Base-by-base conservation (phyloP, 2,329 filamentous ascomycete genomes). In the Cladosporium oxysporum region DNA sequence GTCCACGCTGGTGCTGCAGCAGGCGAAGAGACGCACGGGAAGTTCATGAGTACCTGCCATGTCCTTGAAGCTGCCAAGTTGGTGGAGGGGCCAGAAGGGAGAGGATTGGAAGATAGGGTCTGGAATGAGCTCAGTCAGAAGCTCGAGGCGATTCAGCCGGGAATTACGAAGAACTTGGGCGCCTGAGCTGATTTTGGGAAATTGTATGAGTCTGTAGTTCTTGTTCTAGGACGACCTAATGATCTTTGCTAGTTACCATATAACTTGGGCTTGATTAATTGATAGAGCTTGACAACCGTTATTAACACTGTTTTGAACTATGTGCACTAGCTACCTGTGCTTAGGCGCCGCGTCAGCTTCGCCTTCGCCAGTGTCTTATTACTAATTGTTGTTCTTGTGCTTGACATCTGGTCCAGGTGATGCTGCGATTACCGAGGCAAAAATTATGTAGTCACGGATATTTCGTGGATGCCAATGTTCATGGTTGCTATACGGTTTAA, bases 101-200 rank as follows among this genome's bases (percentile, higher is more conserved):
- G 71, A 61, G 71, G 72, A 65, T 57, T 76, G 59, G 78, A 80
- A 71, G 69, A 70, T 60, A 68, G 74, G 57, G 75, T 81, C 0
- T 82, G 79, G 80, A 66, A 67, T 3, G 80, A 83, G 70, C 58
- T 83, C 69, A 69, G 66, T 5, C 71, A 58, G 31, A 78, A 77
- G 67, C 68, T 83, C 65, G 77, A 82, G 68, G 65, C 58, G 1
- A 79, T 82, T 35, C 66, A 74, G 66, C 74, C 75, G 12, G 75
- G 73, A n/a, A 67, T 77, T 8, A 70, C 70, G 4, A 70, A 69
- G 65, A 64, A 68, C 47, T 52, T 75, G 23, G 69, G 66, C 52
- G 41, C 35, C 23, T 66, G n/a, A 59, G 57, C 41, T 44, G 23
- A 21, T 28, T 28, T 21, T 12, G 44, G 2, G 18, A 16, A 7